Conservation (phyloP, 129 eudicot species). For the Lonicera japonica region DNA sequence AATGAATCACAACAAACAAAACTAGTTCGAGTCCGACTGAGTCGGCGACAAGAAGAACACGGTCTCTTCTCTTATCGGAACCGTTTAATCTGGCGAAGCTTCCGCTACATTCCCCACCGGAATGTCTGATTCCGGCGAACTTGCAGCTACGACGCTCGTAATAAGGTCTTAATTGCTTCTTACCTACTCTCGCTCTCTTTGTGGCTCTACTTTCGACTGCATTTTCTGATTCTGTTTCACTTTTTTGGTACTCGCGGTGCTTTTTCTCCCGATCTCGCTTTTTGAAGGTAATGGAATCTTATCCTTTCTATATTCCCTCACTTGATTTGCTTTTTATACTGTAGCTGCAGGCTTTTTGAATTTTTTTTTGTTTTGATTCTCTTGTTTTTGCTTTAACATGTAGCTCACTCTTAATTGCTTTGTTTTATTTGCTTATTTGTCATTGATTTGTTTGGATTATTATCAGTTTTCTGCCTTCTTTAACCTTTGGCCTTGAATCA, state of each 20-base stretch:
- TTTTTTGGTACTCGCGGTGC: background rate
- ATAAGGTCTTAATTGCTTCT: constrained; percentile 6
- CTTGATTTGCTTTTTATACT: constrained; percentile 5
- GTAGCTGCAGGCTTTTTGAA: constrained; percentile 28
- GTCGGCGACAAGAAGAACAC: background rate
- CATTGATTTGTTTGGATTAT: constrained; percentile 10
- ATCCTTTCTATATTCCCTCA: constrained; percentile 27
- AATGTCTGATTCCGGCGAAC: constrained; percentile 34
- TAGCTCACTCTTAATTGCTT: background rate
- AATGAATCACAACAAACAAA: background rate
- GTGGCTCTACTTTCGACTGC: background rate
- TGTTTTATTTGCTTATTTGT: background rate
- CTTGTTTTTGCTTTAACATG: background rate
- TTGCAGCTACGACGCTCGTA: background rate
- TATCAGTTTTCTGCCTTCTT: constrained; percentile 15
- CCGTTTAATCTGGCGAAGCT: constrained; percentile 23
- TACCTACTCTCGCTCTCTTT: constrained; percentile 13
- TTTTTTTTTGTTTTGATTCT: constrained; percentile 3
- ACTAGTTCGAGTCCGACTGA: background rate
- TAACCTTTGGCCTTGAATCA: background rate
- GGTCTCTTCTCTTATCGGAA: constrained; percentile 5
- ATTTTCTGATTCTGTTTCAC: background rate
- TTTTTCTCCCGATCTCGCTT: constrained; percentile 43
- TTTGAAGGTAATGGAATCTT: constrained; percentile 34
- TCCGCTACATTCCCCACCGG: constrained; percentile 36